phyloP scores from a whole-genome alignment of 1,284 basidiomycete species.

The Ceratorhiza oryzae-sativae region DNA sequence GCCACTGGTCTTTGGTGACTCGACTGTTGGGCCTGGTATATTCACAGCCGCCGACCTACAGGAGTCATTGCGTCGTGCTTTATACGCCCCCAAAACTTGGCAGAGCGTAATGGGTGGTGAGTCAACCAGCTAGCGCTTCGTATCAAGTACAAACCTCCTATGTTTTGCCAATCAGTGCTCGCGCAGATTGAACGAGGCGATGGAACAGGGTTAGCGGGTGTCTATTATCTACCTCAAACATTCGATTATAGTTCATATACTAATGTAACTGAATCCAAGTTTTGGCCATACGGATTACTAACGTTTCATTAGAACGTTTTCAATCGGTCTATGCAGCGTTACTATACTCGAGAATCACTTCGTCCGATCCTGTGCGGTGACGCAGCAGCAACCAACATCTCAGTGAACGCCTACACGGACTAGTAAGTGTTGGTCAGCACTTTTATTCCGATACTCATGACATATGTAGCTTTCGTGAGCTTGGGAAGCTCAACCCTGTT shows the following conservation, averaged over 20 bases:
- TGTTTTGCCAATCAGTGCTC: background rate
- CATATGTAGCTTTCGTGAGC: constrained; percentile 20
- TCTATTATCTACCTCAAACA: background rate
- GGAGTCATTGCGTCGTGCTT: constrained; percentile 34
- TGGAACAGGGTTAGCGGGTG: background rate
- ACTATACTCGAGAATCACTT: background rate
- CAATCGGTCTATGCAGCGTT: background rate
- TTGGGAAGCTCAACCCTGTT: constrained; percentile 34
- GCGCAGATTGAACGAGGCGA: background rate
- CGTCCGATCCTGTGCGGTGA: constrained; percentile 44
- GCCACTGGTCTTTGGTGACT: constrained; percentile 39
- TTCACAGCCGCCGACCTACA: constrained; percentile 39
- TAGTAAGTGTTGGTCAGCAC: background rate
- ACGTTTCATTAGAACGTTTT: background rate
- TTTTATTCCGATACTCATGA: background rate
- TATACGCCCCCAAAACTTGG: constrained; percentile 31
- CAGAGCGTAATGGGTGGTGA: background rate
- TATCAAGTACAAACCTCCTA: no score
- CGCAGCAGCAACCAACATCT: constrained; percentile 30
- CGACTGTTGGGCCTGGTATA: constrained; percentile 40
- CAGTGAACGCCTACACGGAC: background rate
- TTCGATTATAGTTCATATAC: background rate
- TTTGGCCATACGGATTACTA: no score
- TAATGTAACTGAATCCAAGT: no score
- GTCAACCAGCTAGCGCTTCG: constrained; percentile 9